These are phyloP conservation scores for Phaeotremella fagi DNA, from an alignment of 768 basidiomycete genomes.

Conservation along the genomic window DNA sequence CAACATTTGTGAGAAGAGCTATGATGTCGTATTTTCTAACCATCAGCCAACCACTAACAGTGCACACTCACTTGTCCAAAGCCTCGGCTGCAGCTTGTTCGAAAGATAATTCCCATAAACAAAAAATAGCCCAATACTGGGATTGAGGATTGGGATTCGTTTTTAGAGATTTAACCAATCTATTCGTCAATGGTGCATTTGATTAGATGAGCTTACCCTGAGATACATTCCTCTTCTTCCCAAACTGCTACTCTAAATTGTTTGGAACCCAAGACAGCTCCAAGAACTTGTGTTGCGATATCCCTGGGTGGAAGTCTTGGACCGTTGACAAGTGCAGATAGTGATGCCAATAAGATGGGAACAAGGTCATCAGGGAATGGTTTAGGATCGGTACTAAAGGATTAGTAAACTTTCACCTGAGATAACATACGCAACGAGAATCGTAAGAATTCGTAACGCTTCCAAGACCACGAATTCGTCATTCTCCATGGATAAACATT, in stretches of 20 bases:
- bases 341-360: slow-evolving; percentile 26
- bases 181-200: slow-evolving; percentile 41
- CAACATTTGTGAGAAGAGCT: slow-evolving; percentile 73
- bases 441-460: slow-evolving; percentile 76
- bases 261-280: slow-evolving; percentile 73
- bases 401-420: background rate
- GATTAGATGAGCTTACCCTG: slow-evolving; percentile 37
- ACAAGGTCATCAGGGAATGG: slow-evolving; percentile 32
- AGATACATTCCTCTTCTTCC: slow-evolving; percentile 52
- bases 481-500: slow-evolving; percentile 66
- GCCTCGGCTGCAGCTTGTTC: slow-evolving; percentile 77
- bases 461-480: slow-evolving; percentile 97
- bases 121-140: slow-evolving; percentile 89
- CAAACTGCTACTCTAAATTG: slow-evolving; percentile 77
- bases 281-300: slow-evolving; percentile 84
- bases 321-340: slow-evolving; percentile 60
- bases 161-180: slow-evolving; percentile 76
- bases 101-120: slow-evolving; percentile 90
- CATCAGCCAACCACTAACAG: background rate
- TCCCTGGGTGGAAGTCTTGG: slow-evolving; percentile 56
- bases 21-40: slow-evolving; percentile 82
- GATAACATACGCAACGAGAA: slow-evolving; percentile 66
- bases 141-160: slow-evolving; percentile 82
- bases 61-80: slow-evolving; percentile 69
- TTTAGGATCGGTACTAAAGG: slow-evolving; percentile 40